Conservation (phyloP, 116 monocot species). For the Trichopus zeylanicus region DNA sequence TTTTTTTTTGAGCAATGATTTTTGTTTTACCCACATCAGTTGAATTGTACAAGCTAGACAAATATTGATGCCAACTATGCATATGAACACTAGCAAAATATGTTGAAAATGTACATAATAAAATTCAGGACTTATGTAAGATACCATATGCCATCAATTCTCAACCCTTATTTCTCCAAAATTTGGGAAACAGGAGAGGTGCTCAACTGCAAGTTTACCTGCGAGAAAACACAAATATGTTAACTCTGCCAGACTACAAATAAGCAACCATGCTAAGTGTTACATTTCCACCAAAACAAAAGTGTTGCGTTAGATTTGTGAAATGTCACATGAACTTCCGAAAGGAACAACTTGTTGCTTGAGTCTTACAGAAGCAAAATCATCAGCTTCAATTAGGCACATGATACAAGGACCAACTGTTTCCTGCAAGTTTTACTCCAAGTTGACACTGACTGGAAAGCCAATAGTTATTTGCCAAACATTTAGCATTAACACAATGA, state of each 20-base stretch:
- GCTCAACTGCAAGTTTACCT: conserved; percentile 37
- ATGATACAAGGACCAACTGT: no score
- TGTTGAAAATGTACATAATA: not conserved
- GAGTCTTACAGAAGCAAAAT: not conserved
- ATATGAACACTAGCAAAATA: not conserved
- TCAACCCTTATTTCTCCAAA: conserved; percentile 39
- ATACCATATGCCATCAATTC: conserved; percentile 32
- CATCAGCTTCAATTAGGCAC: not conserved
- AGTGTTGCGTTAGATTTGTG: not conserved
- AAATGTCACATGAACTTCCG: not conserved
- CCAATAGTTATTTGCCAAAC: no score
- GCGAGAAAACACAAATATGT: not conserved
- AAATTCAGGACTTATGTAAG: not conserved
- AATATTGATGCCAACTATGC: not conserved
- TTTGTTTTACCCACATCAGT: conserved; percentile 32
- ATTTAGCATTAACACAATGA: no score
- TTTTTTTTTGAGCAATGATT: conserved; percentile 33
- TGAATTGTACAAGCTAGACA: not conserved
- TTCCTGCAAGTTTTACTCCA: no score
- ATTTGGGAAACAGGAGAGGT: conserved; percentile 29
- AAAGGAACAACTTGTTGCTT: not conserved
- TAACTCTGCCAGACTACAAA: not conserved
- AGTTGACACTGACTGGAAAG: no score
- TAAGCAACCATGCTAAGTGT: not conserved
- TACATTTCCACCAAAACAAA: not conserved